phyloP scores from a whole-genome alignment of 495 filamentous ascomycete genomes.

The Talaromyces borbonicus region DNA sequence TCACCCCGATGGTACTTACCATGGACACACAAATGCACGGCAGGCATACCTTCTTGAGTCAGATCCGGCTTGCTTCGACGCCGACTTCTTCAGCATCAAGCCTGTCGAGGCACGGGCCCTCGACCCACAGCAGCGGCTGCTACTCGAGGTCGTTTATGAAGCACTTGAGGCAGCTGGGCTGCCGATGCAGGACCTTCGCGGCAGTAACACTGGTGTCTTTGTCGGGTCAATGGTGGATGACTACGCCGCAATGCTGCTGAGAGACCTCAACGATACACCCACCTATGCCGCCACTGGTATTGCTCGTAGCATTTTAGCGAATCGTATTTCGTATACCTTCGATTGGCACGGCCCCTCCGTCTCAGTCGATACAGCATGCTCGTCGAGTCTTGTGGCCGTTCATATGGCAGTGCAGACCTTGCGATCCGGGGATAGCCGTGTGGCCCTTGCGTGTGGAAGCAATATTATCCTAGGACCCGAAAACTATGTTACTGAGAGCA shows the following conservation, averaged over 20 bases:
- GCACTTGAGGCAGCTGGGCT: conserved; percentile 45
- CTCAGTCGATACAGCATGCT: conserved; percentile 52
- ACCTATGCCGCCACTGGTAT: conserved; percentile 46
- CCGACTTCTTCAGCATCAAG: conserved; percentile 42
- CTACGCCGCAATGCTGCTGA: conserved; percentile 30
- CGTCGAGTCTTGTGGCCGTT: conserved; percentile 36
- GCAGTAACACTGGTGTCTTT: conserved; percentile 41
- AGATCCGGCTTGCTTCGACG: conserved; percentile 25
- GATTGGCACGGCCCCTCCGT: conserved; percentile 45
- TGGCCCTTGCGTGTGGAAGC: conserved; percentile 15
- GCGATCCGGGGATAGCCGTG: conserved; percentile 24
- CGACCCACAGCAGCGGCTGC: conserved; percentile 41
- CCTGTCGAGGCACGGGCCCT: conserved; percentile 33
- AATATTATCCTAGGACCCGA: conserved; percentile 12
- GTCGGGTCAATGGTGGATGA: conserved; percentile 41
- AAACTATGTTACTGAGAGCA: conserved; percentile 13
- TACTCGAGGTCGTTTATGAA: conserved; percentile 53
- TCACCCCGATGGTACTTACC: conserved; percentile 19
- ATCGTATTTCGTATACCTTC: conserved; percentile 48
- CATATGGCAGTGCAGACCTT: conserved; percentile 35
- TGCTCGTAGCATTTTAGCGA: conserved; percentile 35
- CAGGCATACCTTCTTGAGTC: conserved; percentile 36
- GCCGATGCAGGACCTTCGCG: conserved; percentile 30
- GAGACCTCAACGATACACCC: conserved; percentile 33
- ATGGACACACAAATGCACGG: conserved; percentile 18